Conservation (phyloP, 345 rosid species). For the Gossypium mustelinum region DNA sequence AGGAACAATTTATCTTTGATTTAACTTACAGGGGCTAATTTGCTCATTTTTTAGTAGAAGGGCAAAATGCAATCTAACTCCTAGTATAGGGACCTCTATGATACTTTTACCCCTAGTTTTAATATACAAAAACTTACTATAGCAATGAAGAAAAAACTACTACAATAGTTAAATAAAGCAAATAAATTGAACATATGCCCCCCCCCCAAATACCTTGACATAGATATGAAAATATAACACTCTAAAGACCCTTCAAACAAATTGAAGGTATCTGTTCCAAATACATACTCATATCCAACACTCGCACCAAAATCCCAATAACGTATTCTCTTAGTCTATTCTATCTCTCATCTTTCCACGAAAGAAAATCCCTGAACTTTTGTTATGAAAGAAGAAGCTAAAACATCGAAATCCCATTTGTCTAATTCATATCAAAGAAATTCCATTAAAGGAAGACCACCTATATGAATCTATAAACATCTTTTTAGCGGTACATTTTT, state of each 20-base stretch:
- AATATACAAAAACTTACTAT: background rate
- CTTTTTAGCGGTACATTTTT: background rate
- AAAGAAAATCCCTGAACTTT: background rate
- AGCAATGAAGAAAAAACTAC: background rate
- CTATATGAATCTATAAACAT: background rate
- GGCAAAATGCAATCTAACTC: too few relatives aligned
- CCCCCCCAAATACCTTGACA: too few relatives aligned
- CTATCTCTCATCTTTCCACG: background rate
- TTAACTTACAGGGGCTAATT: too few relatives aligned
- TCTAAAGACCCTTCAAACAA: background rate
- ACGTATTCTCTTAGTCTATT: background rate
- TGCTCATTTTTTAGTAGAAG: too few relatives aligned
- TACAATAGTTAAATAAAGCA: background rate
- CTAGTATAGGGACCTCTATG: too few relatives aligned
- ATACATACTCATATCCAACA: background rate
- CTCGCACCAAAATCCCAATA: background rate
- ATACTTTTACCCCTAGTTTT: background rate
- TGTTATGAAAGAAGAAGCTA: slow-evolving; percentile 1
- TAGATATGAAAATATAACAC: background rate
- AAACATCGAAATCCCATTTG: background rate
- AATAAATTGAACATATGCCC: too few relatives aligned
- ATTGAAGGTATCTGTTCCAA: background rate
- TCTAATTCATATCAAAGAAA: background rate
- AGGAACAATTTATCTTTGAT: too few relatives aligned
- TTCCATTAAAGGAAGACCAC: background rate